A percentile compares a stretch with the other conserved stretches of the same genome.
These are phyloP conservation scores for Geum urbanum DNA, from an alignment of 306 rosid species.

Conservation along the genomic window DNA sequence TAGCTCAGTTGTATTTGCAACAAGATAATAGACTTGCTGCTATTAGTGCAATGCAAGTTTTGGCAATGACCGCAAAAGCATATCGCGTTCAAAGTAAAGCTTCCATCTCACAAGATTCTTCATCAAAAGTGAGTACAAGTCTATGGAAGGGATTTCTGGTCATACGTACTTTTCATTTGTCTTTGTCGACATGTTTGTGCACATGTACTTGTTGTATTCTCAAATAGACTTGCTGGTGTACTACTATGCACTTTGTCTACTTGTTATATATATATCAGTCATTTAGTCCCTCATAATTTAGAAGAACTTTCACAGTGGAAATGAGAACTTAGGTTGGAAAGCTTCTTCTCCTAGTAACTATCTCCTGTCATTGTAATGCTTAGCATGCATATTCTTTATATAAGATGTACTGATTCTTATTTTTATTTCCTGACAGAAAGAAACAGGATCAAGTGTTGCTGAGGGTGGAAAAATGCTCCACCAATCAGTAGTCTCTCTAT, in stretches of 20 bases:
- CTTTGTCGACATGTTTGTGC: neutral
- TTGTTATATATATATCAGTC: neutral
- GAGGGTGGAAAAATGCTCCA: conserved; percentile 70
- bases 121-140: conserved; percentile 55
- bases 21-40: conserved; percentile 92
- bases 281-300: neutral
- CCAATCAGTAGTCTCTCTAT: conserved; percentile 79
- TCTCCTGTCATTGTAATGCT: neutral
- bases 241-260: neutral
- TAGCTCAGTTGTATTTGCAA: conserved; percentile 92
- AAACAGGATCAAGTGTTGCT: conserved; percentile 49
- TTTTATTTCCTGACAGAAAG: conserved; percentile 51
- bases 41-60: conserved; percentile 97
- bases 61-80: conserved; percentile 94
- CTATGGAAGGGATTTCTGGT: conserved; percentile 13
- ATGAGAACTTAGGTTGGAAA: conserved; percentile 1
- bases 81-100: conserved; percentile 95
- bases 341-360: neutral
- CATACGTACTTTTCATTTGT: conserved; percentile 1
- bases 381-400: conserved; percentile 11
- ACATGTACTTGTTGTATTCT: neutral
- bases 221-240: neutral
- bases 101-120: conserved; percentile 40
- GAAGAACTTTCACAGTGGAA: neutral
- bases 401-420: conserved; percentile 11